Evolutionary conservation across 129 eudicot species (phyloP).

Genomic region (Chrysanthemum makinoi): DNA sequence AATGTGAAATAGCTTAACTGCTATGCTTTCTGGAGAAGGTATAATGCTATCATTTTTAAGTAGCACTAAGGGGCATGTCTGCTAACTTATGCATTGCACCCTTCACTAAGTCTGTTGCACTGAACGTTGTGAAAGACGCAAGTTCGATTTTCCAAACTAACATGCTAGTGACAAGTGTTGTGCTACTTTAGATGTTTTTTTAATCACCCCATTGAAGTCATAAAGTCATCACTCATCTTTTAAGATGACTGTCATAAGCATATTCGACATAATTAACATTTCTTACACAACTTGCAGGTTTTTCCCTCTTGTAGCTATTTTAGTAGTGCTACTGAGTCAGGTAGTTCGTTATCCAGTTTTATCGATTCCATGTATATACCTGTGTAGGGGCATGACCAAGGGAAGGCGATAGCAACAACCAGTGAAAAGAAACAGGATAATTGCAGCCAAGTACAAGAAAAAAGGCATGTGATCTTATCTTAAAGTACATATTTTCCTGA

Average conservation of each 20-base stretch:
- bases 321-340: too few relatives aligned
- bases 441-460: constrained; percentile 35
- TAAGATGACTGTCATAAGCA: too few relatives aligned
- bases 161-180: background rate
- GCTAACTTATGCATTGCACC: constrained; percentile 14
- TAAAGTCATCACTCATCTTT: too few relatives aligned
- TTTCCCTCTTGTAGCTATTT: too few relatives aligned
- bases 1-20: background rate
- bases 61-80: background rate
- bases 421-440: constrained; percentile 28
- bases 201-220: too few relatives aligned
- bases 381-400: constrained; percentile 41
- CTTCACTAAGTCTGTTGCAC: background rate
- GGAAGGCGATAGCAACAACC: constrained; percentile 27
- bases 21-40: background rate
- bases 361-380: too few relatives aligned
- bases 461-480: constrained; percentile 41
- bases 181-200: background rate
- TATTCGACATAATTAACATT: background rate
- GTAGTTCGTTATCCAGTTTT: too few relatives aligned
- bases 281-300: background rate
- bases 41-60: background rate
- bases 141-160: background rate
- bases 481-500: background rate
- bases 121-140: background rate